Conservation (phyloP, 2,329 filamentous ascomycete genomes). For the Monilinia polystroma region DNA sequence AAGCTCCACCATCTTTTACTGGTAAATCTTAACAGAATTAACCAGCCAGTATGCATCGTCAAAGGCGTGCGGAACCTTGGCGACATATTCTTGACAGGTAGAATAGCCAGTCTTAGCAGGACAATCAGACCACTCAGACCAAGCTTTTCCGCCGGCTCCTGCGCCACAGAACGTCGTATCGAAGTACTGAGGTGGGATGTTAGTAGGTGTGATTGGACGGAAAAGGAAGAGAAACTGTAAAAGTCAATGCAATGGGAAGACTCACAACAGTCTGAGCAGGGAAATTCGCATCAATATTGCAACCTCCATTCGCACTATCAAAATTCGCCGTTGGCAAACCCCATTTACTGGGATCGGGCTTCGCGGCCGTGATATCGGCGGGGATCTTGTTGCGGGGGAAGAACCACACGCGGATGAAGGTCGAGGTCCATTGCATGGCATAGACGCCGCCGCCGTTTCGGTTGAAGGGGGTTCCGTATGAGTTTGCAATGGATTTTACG, state of each 20-base stretch:
- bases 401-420: conserved; percentile 50
- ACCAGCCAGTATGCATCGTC: conserved; percentile 74
- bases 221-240: not conserved
- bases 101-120: conserved; percentile 60
- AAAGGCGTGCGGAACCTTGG: conserved; percentile 68
- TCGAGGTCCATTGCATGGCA: conserved; percentile 56
- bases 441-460: conserved; percentile 49
- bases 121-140: conserved; percentile 45
- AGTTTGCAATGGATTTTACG: conserved; percentile 40
- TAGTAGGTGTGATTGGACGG: not conserved
- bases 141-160: conserved; percentile 66
- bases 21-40: conserved; percentile 67
- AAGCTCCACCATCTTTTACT: conserved; percentile 29
- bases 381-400: conserved; percentile 69
- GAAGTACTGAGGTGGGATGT: conserved; percentile 45
- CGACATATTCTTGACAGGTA: conserved; percentile 74
- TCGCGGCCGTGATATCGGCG: conserved; percentile 59
- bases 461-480: conserved; percentile 38
- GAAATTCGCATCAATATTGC: conserved; percentile 71
- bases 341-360: conserved; percentile 66
- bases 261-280: conserved; percentile 66
- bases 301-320: conserved; percentile 54
- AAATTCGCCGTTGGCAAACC: conserved; percentile 60
- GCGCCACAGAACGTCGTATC: conserved; percentile 84
- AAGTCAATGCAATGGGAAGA: not conserved